Conservation (phyloP, 1,284 basidiomycete genomes). For the Ganoderma lingzhi region DNA sequence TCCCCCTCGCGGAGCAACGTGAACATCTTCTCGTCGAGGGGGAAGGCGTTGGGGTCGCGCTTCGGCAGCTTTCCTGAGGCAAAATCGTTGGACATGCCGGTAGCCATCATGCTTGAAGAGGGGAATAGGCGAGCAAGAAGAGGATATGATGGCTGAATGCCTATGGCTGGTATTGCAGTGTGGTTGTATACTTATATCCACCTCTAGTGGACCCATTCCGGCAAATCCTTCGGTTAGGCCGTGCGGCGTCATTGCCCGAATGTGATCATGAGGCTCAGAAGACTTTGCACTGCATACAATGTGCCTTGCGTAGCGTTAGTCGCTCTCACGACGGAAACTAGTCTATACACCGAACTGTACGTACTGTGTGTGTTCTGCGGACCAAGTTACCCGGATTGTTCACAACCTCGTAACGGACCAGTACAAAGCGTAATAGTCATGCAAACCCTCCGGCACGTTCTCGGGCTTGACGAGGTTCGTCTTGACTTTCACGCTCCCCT, state of each 20-base stretch:
- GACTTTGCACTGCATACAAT: no score
- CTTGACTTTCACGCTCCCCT: constrained; percentile 43
- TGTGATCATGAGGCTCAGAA: no score
- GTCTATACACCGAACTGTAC: neutral
- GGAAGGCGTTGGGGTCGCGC: neutral
- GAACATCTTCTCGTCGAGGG: constrained; percentile 1
- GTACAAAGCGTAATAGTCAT: neutral
- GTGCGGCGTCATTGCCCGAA: neutral
- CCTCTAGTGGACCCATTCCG: neutral
- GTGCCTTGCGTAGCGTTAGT: neutral
- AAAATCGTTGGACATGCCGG: neutral
- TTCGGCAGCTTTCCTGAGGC: neutral
- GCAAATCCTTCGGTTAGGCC: neutral
- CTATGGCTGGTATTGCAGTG: neutral
- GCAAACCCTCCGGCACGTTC: no score
- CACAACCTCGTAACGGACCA: constrained; percentile 13
- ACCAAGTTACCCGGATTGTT: neutral
- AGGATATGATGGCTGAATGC: neutral
- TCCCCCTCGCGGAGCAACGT: neutral
- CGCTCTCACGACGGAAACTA: neutral
- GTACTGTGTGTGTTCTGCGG: neutral
- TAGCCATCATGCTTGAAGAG: neutral
- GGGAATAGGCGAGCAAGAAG: neutral
- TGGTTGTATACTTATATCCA: neutral
- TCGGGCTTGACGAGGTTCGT: constrained; percentile 18